Base-by-base conservation (phyloP, 805 yeast genomes). In the Ogataea trehalophila region DNA sequence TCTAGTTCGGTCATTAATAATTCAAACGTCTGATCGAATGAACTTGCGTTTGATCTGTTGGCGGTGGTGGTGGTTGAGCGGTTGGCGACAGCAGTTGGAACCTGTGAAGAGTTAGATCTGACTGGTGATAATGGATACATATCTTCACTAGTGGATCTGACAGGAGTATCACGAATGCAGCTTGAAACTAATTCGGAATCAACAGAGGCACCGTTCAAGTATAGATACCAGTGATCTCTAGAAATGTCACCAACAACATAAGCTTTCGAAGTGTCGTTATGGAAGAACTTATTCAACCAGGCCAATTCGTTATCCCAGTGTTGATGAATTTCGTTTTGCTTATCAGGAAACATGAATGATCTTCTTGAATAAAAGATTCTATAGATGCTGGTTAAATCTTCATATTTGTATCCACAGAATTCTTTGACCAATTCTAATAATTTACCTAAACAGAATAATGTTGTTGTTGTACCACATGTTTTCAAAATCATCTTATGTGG, bases 391-490 rank as follows among this genome's bases (percentile, higher is more conserved):
- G 48, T n/a, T 31, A 54, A 50, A 55, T 73, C 62, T 46, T 71
- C 23, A 20, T 34, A 42, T 9, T 41, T 38, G 80, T 80, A 68
- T 50, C 62, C 61, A 39, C 78, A 65, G 47, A 71, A 70, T 5
- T 62, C 50, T 16, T 64, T 56, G 4, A 81, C 76, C 33, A 77
- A 59, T 41, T 78, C 77, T 51, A 87, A 78, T 43, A 92, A 67
- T 43, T 78, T 75, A 26, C 79, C 80, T 26, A 92, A 67, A 55
- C 97, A 92, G 22, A 81, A 77, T 48, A 92, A 74, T 1, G 96
- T 85, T 1, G 96, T 89, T 1, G 98, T 92, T 4, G 97, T 91
- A 7, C 99, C 99, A 65, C 99, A 92, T 5, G 99, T 92, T 67
- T 92, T 92, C 61, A 92, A 74, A 43, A 92, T 81, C 52, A 94